Evolutionary conservation across 2,329 filamentous ascomycete genomes (phyloP), one percentile per base, ranked within the genome.

Genomic region (Sclerotinia minor): DNA sequence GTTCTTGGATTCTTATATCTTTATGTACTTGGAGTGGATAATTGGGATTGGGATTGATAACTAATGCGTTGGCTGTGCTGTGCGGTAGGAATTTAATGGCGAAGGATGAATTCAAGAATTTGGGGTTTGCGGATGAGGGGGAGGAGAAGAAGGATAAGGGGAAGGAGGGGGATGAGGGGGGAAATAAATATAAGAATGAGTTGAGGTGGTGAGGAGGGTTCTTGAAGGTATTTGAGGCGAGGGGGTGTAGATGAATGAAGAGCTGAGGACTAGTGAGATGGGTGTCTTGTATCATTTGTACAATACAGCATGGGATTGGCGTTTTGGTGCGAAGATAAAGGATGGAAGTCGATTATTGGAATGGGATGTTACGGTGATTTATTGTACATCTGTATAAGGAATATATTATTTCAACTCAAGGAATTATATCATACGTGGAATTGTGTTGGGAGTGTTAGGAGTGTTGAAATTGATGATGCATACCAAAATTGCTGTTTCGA

Each of bases 61-160:
- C 59, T 63, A 50, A 63, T 41, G 21, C 38, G 6, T 67, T 35
- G n/a, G 26, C 26, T 15, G 45, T 63, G 2, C n/a, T 54, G 2
- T 63, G 2, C n/a, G 53, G 2, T 74, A 93, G 93, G 73, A 97
- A 98, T 77, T 82, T 99, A 44, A 99, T 99, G 95, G 94, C 94
- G 9, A 92, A 87, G 73, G 95, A 99, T 76, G 92, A 96, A 69
- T 95, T 98, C 79, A 92, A 91, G 79, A 99, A 99, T 76, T 82
- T 99, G 52, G 95, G 95, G 0, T 95, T 96, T 74, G 76, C 78
- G 19, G 76, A 78, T 1, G 72, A 76, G n/a, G 68, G 69, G 24
- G 63, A 63, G 32, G 71, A 69, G 7, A 70, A 55, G 67, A 72
- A 57, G 61, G 19, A 19, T 21, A 26, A 21, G 17, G 63, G 35